These are phyloP conservation scores for Collybia sordida DNA, from an alignment of 768 basidiomycete genomes.

Conservation along the genomic window DNA sequence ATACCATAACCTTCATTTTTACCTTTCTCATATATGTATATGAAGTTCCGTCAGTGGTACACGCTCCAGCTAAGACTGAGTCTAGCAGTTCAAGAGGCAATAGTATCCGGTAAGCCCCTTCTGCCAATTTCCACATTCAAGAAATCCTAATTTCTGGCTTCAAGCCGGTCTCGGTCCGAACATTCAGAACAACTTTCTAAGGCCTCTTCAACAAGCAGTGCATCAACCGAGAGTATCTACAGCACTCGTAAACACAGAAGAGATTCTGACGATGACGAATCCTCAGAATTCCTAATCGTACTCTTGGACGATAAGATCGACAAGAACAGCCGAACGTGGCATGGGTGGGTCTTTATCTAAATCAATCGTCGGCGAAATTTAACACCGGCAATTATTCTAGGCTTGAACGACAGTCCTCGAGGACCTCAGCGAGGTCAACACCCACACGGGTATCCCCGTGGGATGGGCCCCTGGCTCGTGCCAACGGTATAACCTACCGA, in stretches of 20 bases:
- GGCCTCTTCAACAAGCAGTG: constrained; percentile 12
- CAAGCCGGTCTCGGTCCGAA: constrained; percentile 7
- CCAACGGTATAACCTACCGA: constrained; percentile 20
- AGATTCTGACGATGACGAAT: constrained; percentile 11
- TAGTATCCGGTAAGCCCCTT: not conserved
- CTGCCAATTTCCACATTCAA: not conserved
- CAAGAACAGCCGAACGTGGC: constrained; percentile 36
- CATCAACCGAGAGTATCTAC: constrained; percentile 12
- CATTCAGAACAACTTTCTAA: constrained; percentile 9
- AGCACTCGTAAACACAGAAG: constrained; percentile 13
- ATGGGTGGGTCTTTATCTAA: constrained; percentile 31
- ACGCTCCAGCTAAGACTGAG: not conserved
- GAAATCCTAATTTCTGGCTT: not conserved
- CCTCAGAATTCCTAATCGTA: constrained; percentile 35
- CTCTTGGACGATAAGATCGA: constrained; percentile 35
- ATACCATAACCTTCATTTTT: not conserved
- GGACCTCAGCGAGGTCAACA: constrained; percentile 18
- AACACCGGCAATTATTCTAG: constrained; percentile 12
- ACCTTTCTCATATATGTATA: not conserved
- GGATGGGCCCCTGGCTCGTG: constrained; percentile 38
- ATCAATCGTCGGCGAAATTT: no score
- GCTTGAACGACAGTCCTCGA: constrained; percentile 30
- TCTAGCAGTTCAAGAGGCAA: not conserved
- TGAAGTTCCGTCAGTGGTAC: not conserved
- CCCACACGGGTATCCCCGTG: constrained; percentile 36